phyloP scores from a whole-genome alignment of 2,329 filamentous ascomycete species.

The Cercospora sojina region DNA sequence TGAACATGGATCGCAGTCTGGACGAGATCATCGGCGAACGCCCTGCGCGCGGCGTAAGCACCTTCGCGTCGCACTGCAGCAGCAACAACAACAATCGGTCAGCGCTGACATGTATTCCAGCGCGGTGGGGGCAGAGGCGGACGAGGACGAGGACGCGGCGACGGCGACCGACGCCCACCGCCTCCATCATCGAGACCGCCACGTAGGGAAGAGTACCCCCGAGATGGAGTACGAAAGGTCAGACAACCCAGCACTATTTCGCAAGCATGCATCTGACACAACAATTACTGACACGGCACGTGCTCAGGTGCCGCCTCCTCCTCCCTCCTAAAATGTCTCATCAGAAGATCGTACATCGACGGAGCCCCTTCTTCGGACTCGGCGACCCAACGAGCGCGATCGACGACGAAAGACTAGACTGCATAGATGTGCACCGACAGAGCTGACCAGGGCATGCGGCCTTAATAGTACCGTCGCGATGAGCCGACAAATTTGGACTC shows the following conservation, averaged over 20 bases:
- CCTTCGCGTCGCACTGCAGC: neutral
- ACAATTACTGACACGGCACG: slow-evolving; percentile 41
- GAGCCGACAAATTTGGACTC: slow-evolving; percentile 60
- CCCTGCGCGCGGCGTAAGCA: slow-evolving; percentile 48
- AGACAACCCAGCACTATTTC: neutral
- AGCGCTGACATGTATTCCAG: slow-evolving; percentile 18
- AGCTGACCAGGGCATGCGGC: slow-evolving; percentile 41
- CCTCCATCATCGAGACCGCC: slow-evolving; percentile 66
- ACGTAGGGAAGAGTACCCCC: slow-evolving; percentile 59
- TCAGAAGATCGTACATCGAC: slow-evolving; percentile 23
- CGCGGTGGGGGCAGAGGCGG: slow-evolving; percentile 29
- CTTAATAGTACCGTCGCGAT: slow-evolving; percentile 35
- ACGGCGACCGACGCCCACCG: slow-evolving; percentile 28
- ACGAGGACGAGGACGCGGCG: slow-evolving; percentile 29
- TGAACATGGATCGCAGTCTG: slow-evolving; percentile 60
- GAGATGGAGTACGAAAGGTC: slow-evolving; percentile 91
- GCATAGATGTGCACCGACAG: slow-evolving; percentile 24
- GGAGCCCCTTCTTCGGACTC: slow-evolving; percentile 21
- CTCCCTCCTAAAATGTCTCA: slow-evolving; percentile 38
- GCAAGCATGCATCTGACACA: slow-evolving; percentile 58
- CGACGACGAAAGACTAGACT: slow-evolving; percentile 6
- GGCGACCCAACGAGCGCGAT: slow-evolving; percentile 28
- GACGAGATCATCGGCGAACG: slow-evolving; percentile 64
- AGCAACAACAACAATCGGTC: neutral
- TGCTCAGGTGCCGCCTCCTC: slow-evolving; percentile 45